Evolutionary conservation across 805 yeast genomes (phyloP), one percentile per base, ranked within the genome.

Genomic region (Zygoascus flipseniorum): DNA sequence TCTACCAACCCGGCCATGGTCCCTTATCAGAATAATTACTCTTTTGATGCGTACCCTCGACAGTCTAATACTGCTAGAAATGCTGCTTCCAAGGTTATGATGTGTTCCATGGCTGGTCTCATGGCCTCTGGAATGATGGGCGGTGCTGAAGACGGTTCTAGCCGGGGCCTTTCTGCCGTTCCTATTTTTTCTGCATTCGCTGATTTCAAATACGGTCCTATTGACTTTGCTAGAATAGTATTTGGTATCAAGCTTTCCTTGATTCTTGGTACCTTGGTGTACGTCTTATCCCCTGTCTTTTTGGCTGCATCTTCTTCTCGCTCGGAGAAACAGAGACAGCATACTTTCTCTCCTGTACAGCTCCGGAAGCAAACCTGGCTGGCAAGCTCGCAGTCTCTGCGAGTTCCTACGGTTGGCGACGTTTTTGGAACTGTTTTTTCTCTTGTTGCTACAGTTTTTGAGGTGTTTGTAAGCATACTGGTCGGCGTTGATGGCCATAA

Each of bases 91-190:
- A 68, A 67, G 54, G 57, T 61, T 31, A 57, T 69, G 63, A 62
- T 69, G 65, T 65, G 69, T 31, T 55, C 69, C 2, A 67, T 69
- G 72, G 72, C 72, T 6, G 71, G 70, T 14, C 51, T 68, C 55
- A 64, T 68, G 66, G 67, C 63, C 31, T 56, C 69, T 14, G 64
- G 66, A 2, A 56, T 65, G 52, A 50, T 64, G 51, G 50, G 55
- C 18, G 64, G 51, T 37, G 56, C 53, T 28, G 52, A 56, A 42
- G 60, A 55, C 28, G 57, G 53, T 28, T 55, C 58, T 48, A 19
- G 60, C n/a, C 65, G 62, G 9, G 69, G 68, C 5, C 60, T 68
- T 14, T 60, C 69, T 3, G 65, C 65, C n/a, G 26, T 67, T 9
- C 71, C 71, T 5, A n/a, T 59, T 8, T 23, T 58, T 16, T 35